Evolutionary conservation across 306 rosid genomes (phyloP), one percentile per base, ranked within the genome.

Genomic region (Dryas octopetala): DNA sequence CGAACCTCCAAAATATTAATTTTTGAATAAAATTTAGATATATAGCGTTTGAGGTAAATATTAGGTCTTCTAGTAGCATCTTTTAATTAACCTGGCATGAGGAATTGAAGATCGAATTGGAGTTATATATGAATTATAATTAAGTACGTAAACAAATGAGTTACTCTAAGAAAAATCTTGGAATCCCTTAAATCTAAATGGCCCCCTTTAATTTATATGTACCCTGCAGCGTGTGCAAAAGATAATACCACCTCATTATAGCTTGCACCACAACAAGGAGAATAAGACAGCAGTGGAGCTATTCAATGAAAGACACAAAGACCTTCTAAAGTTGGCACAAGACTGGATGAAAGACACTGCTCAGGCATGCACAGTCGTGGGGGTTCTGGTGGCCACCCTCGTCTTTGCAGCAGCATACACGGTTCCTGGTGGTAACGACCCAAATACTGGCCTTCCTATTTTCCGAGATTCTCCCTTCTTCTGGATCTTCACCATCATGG

Each of bases 401-500:
- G 86, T 69, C 43, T 82, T 85, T 17, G 80, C 81, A 1, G 87
- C 85, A 0, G 79, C 83, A 6, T 86, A 83, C 57, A 53, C 81
- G 0, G 61, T 86, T 4, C 86, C 89, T 0, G 79, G 85, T 4
- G 45, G 53, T 10, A 43, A 19, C 43, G 23, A 7, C 38, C 32
- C 0, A 54, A 54, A 13, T n/a, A 45, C 64, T 13, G 4, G 76
- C 45, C 53, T 13, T 0, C 75, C 83, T 1, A 15, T 45, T 66
- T 45, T 9, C 5, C 52, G 0, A 4, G 15, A 41, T 9, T 16
- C 72, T 7, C 78, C 78, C 14, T 52, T 76, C 57, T 86, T 83
- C 76, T 15, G 48, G 38, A 19, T 83, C 16, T 86, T 86, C 74
- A 63, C 83, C 9, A 11, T 70, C 28, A 83, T 76, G 80, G 78